Conservation (phyloP, 78 protist genomes). For the Dictyostelium brefeldianum region DNA sequence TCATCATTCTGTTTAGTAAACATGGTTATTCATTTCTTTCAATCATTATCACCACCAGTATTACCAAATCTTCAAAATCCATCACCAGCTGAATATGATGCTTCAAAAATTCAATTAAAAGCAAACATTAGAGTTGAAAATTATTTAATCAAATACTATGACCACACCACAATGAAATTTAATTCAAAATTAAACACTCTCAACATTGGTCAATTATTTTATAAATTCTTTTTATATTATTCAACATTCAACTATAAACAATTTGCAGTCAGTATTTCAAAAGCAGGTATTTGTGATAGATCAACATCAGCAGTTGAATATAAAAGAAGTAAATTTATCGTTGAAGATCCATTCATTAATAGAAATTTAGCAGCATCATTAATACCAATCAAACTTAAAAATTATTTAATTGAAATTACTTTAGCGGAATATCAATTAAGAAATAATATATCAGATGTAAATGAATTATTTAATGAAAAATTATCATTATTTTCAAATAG, state of each 20-base stretch:
- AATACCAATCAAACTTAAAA: not conserved
- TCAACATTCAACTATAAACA: conserved; percentile 24
- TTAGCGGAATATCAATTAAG: not conserved
- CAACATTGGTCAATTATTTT: not conserved
- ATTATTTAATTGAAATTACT: not conserved
- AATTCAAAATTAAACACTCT: not conserved
- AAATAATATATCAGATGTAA: not conserved
- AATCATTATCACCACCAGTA: conserved; percentile 35
- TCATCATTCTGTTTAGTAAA: conserved; percentile 29
- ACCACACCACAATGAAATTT: not conserved
- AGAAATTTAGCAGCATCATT: not conserved
- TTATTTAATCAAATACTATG: not conserved
- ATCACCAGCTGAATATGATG: not conserved
- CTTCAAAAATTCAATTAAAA: not conserved
- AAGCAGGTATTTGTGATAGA: not conserved
- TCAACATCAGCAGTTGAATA: not conserved
- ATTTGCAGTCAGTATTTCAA: not conserved
- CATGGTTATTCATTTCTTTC: conserved; percentile 50
- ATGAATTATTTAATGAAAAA: not conserved
- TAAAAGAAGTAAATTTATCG: not conserved
- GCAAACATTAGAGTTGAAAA: not conserved
- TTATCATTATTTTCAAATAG: conserved; percentile 13
- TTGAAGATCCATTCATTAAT: not conserved
- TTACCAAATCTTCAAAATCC: conserved; percentile 35
- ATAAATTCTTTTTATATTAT: conserved; percentile 32